Conservation (phyloP, 148 eudicot species). For the Chenopodium formosanum region DNA sequence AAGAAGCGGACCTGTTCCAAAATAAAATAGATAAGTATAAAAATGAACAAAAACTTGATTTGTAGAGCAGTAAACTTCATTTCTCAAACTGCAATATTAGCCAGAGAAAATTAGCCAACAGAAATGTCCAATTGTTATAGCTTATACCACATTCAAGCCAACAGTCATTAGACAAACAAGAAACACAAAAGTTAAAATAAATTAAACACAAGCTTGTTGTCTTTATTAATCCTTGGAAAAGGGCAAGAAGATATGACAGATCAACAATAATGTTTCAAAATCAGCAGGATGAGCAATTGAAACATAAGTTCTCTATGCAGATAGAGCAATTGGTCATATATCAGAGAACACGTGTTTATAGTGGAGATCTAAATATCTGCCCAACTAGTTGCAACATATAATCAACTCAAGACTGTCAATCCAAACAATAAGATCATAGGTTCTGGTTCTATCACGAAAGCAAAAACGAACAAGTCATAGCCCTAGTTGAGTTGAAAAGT, state of each 20-base stretch:
- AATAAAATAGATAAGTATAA: background rate
- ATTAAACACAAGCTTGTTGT: background rate
- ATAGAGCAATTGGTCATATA: background rate
- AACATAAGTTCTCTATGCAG: background rate
- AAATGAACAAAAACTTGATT: background rate
- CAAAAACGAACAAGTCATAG: background rate
- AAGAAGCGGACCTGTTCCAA: constrained; percentile 84
- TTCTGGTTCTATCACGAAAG: background rate
- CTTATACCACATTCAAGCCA: constrained; percentile 3
- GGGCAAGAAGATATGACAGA: background rate
- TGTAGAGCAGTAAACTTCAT: background rate
- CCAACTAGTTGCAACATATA: background rate
- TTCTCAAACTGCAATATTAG: background rate
- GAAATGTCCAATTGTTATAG: constrained; percentile 3
- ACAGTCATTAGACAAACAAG: background rate
- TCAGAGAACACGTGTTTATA: background rate
- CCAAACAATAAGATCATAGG: background rate
- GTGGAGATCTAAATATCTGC: background rate
- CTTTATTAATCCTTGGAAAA: background rate
- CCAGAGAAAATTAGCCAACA: background rate
- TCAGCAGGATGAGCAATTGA: background rate
- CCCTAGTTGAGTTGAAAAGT: background rate
- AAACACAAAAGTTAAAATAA: too few relatives aligned
- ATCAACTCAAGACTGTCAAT: background rate
- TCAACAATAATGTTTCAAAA: background rate